Evolutionary conservation across 176 grass and related monocot genomes (phyloP).

Genomic region (Carex kokanica): DNA sequence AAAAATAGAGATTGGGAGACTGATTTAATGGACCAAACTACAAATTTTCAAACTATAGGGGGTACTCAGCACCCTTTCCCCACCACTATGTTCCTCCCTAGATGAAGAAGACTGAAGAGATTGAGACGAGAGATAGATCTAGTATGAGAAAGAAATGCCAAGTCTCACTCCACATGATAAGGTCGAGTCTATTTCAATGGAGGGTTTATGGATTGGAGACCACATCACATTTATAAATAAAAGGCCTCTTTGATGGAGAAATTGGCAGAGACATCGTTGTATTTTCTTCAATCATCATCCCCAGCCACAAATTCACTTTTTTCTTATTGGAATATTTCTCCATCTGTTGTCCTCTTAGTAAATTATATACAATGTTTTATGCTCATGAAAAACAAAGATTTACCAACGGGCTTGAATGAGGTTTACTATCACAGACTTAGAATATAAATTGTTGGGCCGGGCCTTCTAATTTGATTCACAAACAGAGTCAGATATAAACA

Average conservation of each 20-base stretch:
- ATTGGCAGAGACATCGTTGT: not conserved
- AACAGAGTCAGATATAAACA: not conserved
- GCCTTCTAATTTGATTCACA: too few species aligned
- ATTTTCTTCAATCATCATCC: not conserved
- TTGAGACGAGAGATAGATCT: not conserved
- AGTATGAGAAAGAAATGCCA: not conserved
- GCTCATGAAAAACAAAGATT: too few species aligned
- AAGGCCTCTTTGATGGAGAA: slow-evolving; percentile 1
- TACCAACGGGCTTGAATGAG: too few species aligned
- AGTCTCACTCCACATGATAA: slow-evolving; percentile 13
- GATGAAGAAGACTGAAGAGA: not conserved
- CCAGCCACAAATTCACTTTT: not conserved
- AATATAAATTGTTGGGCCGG: too few species aligned
- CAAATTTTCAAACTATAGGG: too few species aligned
- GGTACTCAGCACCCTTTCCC: too few species aligned
- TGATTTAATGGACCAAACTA: too few species aligned
- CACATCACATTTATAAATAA: slow-evolving; percentile 20
- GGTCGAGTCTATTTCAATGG: not conserved
- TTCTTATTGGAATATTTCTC: not conserved
- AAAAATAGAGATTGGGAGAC: too few species aligned
- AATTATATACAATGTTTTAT: too few species aligned
- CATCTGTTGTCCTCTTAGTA: not conserved
- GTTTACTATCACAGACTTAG: too few species aligned
- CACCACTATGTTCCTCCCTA: too few species aligned
- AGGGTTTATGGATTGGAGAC: not conserved